Evolutionary conservation across 495 filamentous ascomycete species (phyloP), one percentile per base, ranked within the genome.

Genomic region (Thozetella sp.): DNA sequence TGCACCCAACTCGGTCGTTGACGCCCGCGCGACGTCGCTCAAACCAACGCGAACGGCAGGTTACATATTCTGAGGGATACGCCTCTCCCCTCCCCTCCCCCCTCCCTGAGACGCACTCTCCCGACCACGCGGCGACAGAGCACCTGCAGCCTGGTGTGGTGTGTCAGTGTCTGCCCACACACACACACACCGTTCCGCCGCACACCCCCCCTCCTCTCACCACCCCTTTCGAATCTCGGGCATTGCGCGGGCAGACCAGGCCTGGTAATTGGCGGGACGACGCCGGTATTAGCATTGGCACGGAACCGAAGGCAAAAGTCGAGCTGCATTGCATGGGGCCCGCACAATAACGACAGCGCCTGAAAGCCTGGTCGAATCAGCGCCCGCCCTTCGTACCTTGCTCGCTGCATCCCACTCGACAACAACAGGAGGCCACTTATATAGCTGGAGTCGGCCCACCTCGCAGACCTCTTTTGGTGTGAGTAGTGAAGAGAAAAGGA

Each of bases 81-180:
- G 57, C 30, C 30, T 57, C 52, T n/a, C n/a, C n/a, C n/a, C n/a
- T n/a, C n/a, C n/a, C n/a, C n/a, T n/a, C n/a, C n/a, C n/a, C 61
- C 53, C 63, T 56, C 46, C 53, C 62, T 61, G 65, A 68, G 63
- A 66, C 61, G 63, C 66, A 37, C 62, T 67, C n/a, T 69, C 62
- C 66, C 66, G 63, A 71, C 68, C 56, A 57, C 62, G 51, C 62
- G 68, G 68, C 66, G 60, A 55, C 63, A 57, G 55, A 55, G 51
- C 45, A 51, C 25, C 25, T 53, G 58, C 58, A 54, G 9, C 53
- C 51, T 61, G n/a, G n/a, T n/a, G n/a, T n/a, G n/a, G n/a, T n/a
- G n/a, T n/a, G n/a, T n/a, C n/a, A n/a, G n/a, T n/a, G n/a, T n/a
- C n/a, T n/a, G n/a, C n/a, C n/a, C n/a, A n/a, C n/a, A n/a, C n/a